Base-by-base conservation (phyloP, 2,329 filamentous ascomycete species). In the Gnomoniopsis sp. region DNA sequence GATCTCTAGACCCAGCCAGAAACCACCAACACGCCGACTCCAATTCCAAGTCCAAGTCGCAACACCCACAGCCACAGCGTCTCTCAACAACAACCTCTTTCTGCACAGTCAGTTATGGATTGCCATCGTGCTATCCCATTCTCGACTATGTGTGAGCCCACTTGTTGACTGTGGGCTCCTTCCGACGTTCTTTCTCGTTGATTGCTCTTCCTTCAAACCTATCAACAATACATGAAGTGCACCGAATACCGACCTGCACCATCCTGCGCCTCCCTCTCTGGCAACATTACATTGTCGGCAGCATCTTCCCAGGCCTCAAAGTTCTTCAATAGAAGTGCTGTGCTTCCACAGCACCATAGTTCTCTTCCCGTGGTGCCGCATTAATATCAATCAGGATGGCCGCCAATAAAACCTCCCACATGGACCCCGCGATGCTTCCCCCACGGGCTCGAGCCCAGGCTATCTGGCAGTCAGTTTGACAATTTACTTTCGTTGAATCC, bases 41-140 rank as follows among this genome's bases (percentile, higher is more conserved):
- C 47, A 55, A 36, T 53, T 47, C 43, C 59, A 53, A 47, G 50
- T 50, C 56, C 34, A 44, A 51, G 30, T 60, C 60, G 50, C 21
- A 59, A 63, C 49, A 57, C 50, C 63, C 57, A 58, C 60, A 53
- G 53, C 49, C 64, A 63, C 46, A 30, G 47, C 23, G 7, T 15
- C 6, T 3, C 53, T 19, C 53, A 38, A 34, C 51, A 23, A 33
- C 38, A 23, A 49, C 19, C 47, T 41, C 48, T 36, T 14, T 23
- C 43, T 11, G 19, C 22, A 34, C 53, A 49, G 49, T 48, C 58
- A 70, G 69, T 70, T 70, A 72, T 72, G 70, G 70, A 72, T 67
- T 65, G 64, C 58, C 63, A 61, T 66, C 62, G 60, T 57, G 58
- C 51, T 63, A 60, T 58, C 57, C 63, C 58, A 60, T 58, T 61